Conservation (phyloP, 2,329 filamentous ascomycete genomes). For the Beauveria pseudobassiana region DNA sequence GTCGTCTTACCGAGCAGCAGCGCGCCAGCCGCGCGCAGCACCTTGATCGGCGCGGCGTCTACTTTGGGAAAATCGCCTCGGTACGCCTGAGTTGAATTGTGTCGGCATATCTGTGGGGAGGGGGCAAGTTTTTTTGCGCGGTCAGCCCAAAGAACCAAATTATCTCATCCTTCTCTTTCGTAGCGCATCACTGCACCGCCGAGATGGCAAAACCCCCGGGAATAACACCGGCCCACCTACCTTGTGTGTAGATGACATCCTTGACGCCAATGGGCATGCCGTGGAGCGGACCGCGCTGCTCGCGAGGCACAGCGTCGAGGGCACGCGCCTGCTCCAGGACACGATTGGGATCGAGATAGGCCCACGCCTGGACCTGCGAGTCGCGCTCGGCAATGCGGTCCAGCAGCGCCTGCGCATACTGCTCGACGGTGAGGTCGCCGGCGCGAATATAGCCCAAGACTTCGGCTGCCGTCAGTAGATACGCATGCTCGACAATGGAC, state of each 20-base stretch:
- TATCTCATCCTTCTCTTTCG: too few species aligned
- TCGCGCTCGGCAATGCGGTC: conserved; percentile 37
- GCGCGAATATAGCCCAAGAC: conserved; percentile 28
- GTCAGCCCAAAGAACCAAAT: not conserved
- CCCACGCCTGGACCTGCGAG: conserved; percentile 41
- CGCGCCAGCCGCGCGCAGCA: conserved; percentile 13
- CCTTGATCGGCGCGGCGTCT: conserved; percentile 15
- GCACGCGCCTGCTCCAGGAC: conserved; percentile 41
- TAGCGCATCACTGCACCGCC: not conserved
- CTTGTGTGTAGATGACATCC: conserved; percentile 51
- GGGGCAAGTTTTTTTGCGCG: too few species aligned
- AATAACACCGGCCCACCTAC: conserved; percentile 18
- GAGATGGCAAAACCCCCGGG: not conserved
- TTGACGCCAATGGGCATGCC: conserved; percentile 53
- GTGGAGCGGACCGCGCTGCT: conserved; percentile 46
- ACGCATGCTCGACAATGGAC: not conserved
- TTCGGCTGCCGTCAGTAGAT: conserved; percentile 30
- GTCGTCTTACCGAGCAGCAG: conserved; percentile 27
- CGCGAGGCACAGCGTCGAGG: conserved; percentile 41
- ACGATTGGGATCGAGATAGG: conserved; percentile 34
- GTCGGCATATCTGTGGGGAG: conserved; percentile 45
- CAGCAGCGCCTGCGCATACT: conserved; percentile 41
- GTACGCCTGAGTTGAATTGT: conserved; percentile 49
- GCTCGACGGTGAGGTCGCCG: conserved; percentile 38
- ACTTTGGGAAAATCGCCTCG: conserved; percentile 20